phyloP scores from a whole-genome alignment of 129 eudicot species.

The Centrapalus pauciflorus region DNA sequence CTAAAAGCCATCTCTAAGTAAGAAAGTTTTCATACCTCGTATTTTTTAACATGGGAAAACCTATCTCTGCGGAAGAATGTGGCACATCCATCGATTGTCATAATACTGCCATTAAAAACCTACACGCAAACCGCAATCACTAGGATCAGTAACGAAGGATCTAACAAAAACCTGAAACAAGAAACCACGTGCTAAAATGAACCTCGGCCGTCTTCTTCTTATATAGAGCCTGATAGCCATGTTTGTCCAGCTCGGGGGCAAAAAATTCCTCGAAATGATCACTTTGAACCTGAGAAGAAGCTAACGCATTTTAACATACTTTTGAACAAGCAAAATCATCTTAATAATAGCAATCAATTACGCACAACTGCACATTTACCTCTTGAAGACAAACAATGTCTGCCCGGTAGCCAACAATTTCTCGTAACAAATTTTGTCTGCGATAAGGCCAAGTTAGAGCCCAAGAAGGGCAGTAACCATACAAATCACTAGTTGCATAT shows the following conservation, averaged over 20 bases:
- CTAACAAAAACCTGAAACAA: neutral
- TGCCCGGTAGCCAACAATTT: slow-evolving; percentile 91
- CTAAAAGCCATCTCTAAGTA: neutral
- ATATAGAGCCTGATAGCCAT: slow-evolving; percentile 87
- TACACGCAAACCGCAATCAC: slow-evolving; percentile 29
- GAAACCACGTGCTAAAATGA: neutral
- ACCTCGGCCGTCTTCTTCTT: slow-evolving; percentile 90
- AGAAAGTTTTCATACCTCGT: slow-evolving; percentile 55
- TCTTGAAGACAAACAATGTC: slow-evolving; percentile 97
- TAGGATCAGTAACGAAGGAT: slow-evolving; percentile 8
- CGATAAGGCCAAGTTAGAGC: slow-evolving; percentile 97
- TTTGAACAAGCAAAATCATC: slow-evolving; percentile 1
- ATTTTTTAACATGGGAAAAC: slow-evolving; percentile 92
- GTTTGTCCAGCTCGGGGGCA: slow-evolving; percentile 92
- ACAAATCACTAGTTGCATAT: slow-evolving; percentile 67
- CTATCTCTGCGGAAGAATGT: slow-evolving; percentile 95
- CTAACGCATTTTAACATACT: slow-evolving; percentile 2
- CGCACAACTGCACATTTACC: slow-evolving; percentile 35
- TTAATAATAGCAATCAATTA: neutral
- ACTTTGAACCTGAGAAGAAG: slow-evolving; percentile 67
- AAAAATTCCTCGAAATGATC: slow-evolving; percentile 93
- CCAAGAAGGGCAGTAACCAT: slow-evolving; percentile 95
- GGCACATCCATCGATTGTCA: slow-evolving; percentile 89
- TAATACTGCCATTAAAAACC: slow-evolving; percentile 57
- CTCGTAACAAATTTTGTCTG: slow-evolving; percentile 80